Conservation (phyloP, 2,329 filamentous ascomycete genomes). For the Phyllosticta citrichinensis region DNA sequence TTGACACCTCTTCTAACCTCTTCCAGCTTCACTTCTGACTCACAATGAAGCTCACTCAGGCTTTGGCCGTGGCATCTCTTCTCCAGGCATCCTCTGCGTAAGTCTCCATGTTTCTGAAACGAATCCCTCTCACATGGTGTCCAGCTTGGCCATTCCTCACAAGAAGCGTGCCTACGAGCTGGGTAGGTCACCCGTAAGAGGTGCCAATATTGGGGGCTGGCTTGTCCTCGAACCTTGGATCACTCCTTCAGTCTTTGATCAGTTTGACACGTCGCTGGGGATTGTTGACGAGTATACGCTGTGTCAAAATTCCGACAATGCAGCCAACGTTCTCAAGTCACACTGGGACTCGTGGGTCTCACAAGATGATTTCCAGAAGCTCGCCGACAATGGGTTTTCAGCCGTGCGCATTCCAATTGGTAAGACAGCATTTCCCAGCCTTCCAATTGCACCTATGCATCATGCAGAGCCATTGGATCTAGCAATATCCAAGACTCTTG, state of each 20-base stretch:
- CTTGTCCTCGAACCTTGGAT: conserved; percentile 45
- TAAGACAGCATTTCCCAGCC: background rate
- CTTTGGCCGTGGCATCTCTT: background rate
- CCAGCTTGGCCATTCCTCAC: background rate
- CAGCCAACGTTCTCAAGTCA: conserved; percentile 30
- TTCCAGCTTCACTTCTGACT: background rate
- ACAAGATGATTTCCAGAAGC: conserved; percentile 46
- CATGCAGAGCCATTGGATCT: background rate
- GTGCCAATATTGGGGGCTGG: conserved; percentile 44
- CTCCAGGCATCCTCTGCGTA: conserved; percentile 2
- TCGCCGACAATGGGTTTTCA: conserved; percentile 48
- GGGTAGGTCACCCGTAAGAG: conserved; percentile 25
- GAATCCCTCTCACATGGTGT: background rate
- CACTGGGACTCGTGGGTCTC: conserved; percentile 44
- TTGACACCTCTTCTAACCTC: background rate
- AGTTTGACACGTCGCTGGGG: conserved; percentile 15
- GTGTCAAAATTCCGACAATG: conserved; percentile 38
- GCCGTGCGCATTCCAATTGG: conserved; percentile 48
- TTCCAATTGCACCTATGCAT: background rate
- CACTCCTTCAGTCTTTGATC: conserved; percentile 46
- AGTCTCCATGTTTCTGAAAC: background rate
- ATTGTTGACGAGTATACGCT: conserved; percentile 45
- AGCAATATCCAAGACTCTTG: background rate
- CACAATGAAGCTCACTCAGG: conserved; percentile 3
- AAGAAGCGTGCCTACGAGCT: conserved; percentile 4